Evolutionary conservation across 1,139 yeast genomes (phyloP), one percentile per base, ranked within the genome.

Genomic region (Saccharomyces hybrid): DNA sequence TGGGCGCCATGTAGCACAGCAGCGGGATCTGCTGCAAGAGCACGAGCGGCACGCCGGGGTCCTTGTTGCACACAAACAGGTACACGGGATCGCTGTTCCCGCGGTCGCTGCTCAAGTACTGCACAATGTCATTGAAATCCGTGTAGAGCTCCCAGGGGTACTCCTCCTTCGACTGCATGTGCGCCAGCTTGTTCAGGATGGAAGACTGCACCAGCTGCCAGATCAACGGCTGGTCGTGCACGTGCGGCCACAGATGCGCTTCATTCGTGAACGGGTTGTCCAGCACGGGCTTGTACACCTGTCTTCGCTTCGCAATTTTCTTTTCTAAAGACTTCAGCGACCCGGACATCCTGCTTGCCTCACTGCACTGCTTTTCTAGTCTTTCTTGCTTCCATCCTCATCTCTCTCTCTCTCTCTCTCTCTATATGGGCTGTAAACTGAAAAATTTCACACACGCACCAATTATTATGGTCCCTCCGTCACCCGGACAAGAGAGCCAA

Each of bases 241-340:
- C 69, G 41, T 53, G 64, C 9, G 71, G 71, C 67, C 69, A 68
- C 47, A 56, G 47, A 29, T 58, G 58, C 1, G 59, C 58, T 49
- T 67, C 70, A 46, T 63, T 62, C 3, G 65, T 62, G 56, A 59
- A 67, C 9, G 71, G 71, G 47, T 63, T 63, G 9, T 65, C 65
- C 27, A 68, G 56, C 5, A 68, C 57, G 2, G 71, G 67, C 56
- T 61, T 64, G 54, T 67, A 68, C 5, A 65, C 65, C 56, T 68
- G 71, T 52, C 61, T 65, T 28, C 61, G 58, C 55, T 59, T 58
- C 7, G 64, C 64, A n/a, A 62, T 52, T 31, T 56, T 58, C 56
- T 61, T 64, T 27, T 65, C 65, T 6, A 59, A 51, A 12, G 61
- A 55, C 46, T 59, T 65, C 31, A 68, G 46, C 6, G 59, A 56